Base-by-base conservation (phyloP, 495 filamentous ascomycete species). In the Lophiostoma macrostomum region DNA sequence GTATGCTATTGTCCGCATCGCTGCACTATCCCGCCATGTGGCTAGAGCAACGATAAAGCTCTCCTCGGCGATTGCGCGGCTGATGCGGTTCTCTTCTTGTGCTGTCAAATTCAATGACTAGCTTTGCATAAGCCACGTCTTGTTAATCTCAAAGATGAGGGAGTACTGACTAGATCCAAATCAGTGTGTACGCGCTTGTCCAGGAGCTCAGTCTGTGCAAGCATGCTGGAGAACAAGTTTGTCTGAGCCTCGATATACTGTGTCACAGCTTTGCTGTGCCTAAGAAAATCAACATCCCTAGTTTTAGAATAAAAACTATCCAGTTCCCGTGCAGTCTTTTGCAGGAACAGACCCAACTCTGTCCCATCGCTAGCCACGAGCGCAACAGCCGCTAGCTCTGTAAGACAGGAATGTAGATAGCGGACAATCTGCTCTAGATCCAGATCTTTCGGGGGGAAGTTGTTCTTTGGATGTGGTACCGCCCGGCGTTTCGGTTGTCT, bases 121-220 rank as follows among this genome's bases (percentile, higher is more conserved):
- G n/a, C 8, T 4, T 5, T 7, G 8, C 38, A 14, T 41, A 7
- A 29, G 35, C 22, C 5, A 16, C 25, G 8, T n/a, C 16, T 7
- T 34, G 7, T 32, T 28, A 3, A 41, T n/a, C 4, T 5, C 4
- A 23, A 10, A 32, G 5, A 30, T 19, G 27, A 30, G 42, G 30
- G 4, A 36, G 4, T 22, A 37, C 50, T 45, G 2, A 53, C 50
- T 3, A 53, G 29, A 18, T 44, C 45, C 19, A 53, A 23, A 20
- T 53, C 28, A 24, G 16, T 53, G 18, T 45, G 50, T 3, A 53
- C 50, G 11, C 50, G 25, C 3, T 44, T 29, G 29, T 53, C 45
- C 29, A 53, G 20, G 1, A 45, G 14, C 12, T 38, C 18, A 10
- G 13, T 11, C 16, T 53, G 50, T 29, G 23, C 12, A 13, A 30